Evolutionary conservation across 2,329 filamentous ascomycete species (phyloP).

Genomic region (Pseudogymnoascus sp.): DNA sequence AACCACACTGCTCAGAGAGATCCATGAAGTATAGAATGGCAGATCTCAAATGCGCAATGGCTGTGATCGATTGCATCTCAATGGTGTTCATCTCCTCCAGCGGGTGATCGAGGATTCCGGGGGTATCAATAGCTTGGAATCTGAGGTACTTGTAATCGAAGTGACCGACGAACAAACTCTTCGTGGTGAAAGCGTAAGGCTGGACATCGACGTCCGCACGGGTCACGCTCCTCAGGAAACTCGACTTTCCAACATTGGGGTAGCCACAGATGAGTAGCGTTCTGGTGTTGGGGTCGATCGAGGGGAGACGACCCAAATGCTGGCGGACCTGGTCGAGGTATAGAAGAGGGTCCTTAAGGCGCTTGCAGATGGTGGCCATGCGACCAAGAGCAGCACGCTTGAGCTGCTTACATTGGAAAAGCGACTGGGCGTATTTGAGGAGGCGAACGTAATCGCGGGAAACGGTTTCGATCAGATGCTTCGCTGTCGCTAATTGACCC

Average conservation of each 20-base stretch:
- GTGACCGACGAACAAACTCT: constrained; percentile 93
- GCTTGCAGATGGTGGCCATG: constrained; percentile 95
- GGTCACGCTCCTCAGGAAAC: constrained; percentile 86
- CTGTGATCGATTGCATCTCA: constrained; percentile 97
- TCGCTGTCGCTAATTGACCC: constrained; percentile 90
- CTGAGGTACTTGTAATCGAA: constrained; percentile 93
- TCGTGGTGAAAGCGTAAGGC: constrained; percentile 97
- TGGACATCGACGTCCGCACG: constrained; percentile 94
- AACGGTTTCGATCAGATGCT: constrained; percentile 93
- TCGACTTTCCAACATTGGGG: constrained; percentile 95
- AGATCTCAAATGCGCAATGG: constrained; percentile 90
- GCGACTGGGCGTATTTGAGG: constrained; percentile 89
- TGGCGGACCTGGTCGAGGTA: constrained; percentile 96
- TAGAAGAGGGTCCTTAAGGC: constrained; percentile 85
- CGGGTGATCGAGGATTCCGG: constrained; percentile 95
- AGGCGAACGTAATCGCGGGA: constrained; percentile 93
- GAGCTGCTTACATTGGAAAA: constrained; percentile 98
- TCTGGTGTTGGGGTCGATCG: constrained; percentile 96
- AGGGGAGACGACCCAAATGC: constrained; percentile 91
- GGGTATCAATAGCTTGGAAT: constrained; percentile 92
- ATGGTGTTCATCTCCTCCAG: constrained; percentile 99
- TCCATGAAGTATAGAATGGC: constrained; percentile 99
- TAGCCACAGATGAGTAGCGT: constrained; percentile 96
- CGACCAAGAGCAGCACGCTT: constrained; percentile 93
- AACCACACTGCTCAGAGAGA: constrained; percentile 91